A percentile compares a stretch with the other conserved stretches of the same genome.
Evolutionary conservation across 1,284 basidiomycete genomes (phyloP).

Genomic region (Austroboletus novae-zelandiae): DNA sequence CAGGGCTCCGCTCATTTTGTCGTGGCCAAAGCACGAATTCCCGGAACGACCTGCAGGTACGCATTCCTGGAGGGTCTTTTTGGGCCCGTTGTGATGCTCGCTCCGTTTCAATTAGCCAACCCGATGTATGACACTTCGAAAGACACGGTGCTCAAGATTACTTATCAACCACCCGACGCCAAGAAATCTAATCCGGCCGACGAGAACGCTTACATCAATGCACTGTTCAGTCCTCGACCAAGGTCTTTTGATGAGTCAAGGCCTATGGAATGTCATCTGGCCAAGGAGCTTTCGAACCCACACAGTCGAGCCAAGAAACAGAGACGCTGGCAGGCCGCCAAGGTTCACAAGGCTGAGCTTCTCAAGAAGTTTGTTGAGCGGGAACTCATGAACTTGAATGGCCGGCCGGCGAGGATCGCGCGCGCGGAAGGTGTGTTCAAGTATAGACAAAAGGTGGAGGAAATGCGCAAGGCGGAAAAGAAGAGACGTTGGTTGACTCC

Average conservation of each 20-base stretch:
- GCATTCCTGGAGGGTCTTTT: conserved; percentile 16
- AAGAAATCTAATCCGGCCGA: conserved; percentile 37
- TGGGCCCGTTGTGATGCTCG: conserved; percentile 9
- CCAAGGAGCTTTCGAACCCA: conserved; percentile 72
- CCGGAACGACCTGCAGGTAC: conserved; percentile 48
- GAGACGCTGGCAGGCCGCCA: conserved; percentile 63
- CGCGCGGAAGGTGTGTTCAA: conserved; percentile 71
- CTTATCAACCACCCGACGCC: conserved; percentile 61
- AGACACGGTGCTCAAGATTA: conserved; percentile 59
- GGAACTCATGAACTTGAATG: conserved; percentile 55
- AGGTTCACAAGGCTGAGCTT: conserved; percentile 45
- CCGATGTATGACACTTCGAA: conserved; percentile 55
- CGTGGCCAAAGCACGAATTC: conserved; percentile 61
- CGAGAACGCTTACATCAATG: conserved; percentile 59
- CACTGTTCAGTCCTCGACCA: conserved; percentile 47
- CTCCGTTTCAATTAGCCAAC: conserved; percentile 37
- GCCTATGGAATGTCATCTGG: conserved; percentile 64
- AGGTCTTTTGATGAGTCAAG: conserved; percentile 45
- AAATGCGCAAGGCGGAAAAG: conserved; percentile 57
- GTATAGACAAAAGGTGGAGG: conserved; percentile 59
- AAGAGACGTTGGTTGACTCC: conserved; percentile 56
- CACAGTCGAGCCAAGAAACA: conserved; percentile 79
- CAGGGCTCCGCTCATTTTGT: conserved; percentile 46
- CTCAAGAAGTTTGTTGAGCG: conserved; percentile 51
- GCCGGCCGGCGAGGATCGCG: conserved; percentile 57